These are phyloP conservation scores for Globisporangium uncinulatum DNA, from an alignment of 352 stramenopile genomes.

Conservation along the genomic window DNA sequence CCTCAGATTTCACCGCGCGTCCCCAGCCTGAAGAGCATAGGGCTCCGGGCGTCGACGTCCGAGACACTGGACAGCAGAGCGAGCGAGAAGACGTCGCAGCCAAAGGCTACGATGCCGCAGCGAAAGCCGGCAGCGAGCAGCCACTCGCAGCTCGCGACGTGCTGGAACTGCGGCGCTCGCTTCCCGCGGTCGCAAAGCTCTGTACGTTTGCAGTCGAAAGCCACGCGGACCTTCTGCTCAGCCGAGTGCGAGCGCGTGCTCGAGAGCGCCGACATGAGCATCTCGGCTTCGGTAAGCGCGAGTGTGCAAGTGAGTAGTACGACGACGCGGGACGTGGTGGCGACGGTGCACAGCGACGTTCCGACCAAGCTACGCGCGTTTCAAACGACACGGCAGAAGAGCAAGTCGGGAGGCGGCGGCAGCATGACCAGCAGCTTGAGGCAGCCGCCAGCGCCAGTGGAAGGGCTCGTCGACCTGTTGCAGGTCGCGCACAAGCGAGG, in stretches of 20 bases:
- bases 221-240: constrained; percentile 31
- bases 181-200: constrained; percentile 32
- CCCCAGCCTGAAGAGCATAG: constrained; percentile 5
- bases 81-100: constrained; percentile 3
- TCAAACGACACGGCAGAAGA: constrained; percentile 4
- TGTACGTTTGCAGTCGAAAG: constrained; percentile 10
- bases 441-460: not conserved
- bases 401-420: not conserved
- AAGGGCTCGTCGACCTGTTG: constrained; percentile 23
- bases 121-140: constrained; percentile 25
- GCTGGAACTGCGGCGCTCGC: constrained; percentile 56
- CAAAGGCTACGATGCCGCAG: constrained; percentile 13
- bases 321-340: not conserved
- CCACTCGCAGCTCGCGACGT: constrained; percentile 32
- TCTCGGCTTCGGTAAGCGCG: constrained; percentile 28
- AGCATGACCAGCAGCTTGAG: not conserved
- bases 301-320: constrained; percentile 13
- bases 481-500: constrained; percentile 16
- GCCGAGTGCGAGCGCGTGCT: constrained; percentile 30
- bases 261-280: constrained; percentile 34
- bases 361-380: constrained; percentile 2
- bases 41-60: not conserved
- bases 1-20: constrained; percentile 24
- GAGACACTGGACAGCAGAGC: not conserved
- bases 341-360: not conserved